These are phyloP conservation scores for Akanthomyces uredinophilus DNA, from an alignment of 2,329 filamentous ascomycete species.

Conservation along the genomic window DNA sequence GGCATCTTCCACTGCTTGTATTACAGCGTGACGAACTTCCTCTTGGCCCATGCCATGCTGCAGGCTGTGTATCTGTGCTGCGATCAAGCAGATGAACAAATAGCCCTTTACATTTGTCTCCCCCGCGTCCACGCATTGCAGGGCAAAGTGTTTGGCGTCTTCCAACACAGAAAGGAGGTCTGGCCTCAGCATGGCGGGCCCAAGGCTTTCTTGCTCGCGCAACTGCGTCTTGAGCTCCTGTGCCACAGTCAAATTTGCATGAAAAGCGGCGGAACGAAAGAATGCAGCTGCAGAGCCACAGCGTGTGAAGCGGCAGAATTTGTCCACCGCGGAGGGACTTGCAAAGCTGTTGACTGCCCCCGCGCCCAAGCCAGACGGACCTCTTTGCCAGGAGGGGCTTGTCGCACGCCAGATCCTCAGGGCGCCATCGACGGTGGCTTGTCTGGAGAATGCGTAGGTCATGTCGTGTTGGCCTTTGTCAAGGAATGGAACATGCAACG, in stretches of 20 bases:
- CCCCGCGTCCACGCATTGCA: conserved; percentile 37
- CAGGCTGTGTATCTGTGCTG: not conserved
- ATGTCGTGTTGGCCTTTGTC: conserved; percentile 34
- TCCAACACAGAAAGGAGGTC: conserved; percentile 40
- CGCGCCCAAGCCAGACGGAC: not conserved
- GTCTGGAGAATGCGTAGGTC: conserved; percentile 46
- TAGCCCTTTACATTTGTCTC: conserved; percentile 53
- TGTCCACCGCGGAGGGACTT: conserved; percentile 11
- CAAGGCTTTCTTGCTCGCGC: conserved; percentile 36
- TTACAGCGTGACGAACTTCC: not conserved
- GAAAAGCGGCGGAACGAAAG: conserved; percentile 32
- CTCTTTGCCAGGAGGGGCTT: conserved; percentile 20
- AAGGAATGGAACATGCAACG: conserved; percentile 51
- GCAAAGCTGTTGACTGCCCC: not conserved
- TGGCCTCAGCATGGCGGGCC: conserved; percentile 28
- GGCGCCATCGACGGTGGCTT: conserved; percentile 41
- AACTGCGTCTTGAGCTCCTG: conserved; percentile 37
- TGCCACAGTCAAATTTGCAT: conserved; percentile 32
- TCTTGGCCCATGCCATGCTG: not conserved
- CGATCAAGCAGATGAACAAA: conserved; percentile 28
- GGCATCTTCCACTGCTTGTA: not conserved
- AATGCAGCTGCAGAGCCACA: conserved; percentile 37
- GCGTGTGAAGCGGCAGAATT: conserved; percentile 26
- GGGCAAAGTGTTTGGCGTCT: conserved; percentile 35
- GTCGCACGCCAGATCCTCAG: conserved; percentile 41